Base-by-base conservation (phyloP, 495 filamentous ascomycete species). In the Lindgomyces ingoldianus region DNA sequence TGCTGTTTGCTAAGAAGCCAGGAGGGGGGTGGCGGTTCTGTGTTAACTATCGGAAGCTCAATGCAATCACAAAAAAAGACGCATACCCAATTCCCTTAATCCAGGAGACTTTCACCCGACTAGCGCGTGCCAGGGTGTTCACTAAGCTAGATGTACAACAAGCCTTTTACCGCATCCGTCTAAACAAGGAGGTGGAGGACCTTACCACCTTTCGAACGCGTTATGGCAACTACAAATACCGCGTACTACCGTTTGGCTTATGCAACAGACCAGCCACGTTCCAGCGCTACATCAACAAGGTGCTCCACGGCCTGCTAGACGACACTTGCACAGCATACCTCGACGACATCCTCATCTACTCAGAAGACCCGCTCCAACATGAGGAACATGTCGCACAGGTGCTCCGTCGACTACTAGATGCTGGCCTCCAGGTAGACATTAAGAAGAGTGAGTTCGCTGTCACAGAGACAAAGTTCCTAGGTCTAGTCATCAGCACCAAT, bases 11-110 rank as follows among this genome's bases (percentile, higher is more conserved):
- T n/a, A n/a, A n/a, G n/a, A n/a, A n/a, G n/a, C n/a, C n/a, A n/a
- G n/a, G n/a, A n/a, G n/a, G n/a, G n/a, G n/a, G n/a, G n/a, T n/a
- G n/a, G 36, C 39, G 66, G 14, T 65, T 70, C 60, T 75, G 62
- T 62, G 57, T 75, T 1, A 64, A 75, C 46, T 75, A 74, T 46
- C 50, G 64, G 29, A 56, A 8, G 18, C 41, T 74, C 10, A 85
- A 85, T 57, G 48, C 26, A 0, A 51, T 82, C 0, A 83, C 73
- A 0, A 67, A 61, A 2, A 80, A 80, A 58, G 75, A 85, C 41
- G 29, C 67, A 0, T 81, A 82, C 49, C 75, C 77, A 0, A 44
- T 84, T 0, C 80, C 78, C 0, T 45, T 81, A 11, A 81, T 83
- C 22, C 46, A 79, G n/a, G 74, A 85, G 53, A 71, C 73, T 0